Evolutionary conservation across 192 early-diverging fungal species (phyloP), one percentile per base, ranked within the genome.

Genomic region (Coemansia sp.): DNA sequence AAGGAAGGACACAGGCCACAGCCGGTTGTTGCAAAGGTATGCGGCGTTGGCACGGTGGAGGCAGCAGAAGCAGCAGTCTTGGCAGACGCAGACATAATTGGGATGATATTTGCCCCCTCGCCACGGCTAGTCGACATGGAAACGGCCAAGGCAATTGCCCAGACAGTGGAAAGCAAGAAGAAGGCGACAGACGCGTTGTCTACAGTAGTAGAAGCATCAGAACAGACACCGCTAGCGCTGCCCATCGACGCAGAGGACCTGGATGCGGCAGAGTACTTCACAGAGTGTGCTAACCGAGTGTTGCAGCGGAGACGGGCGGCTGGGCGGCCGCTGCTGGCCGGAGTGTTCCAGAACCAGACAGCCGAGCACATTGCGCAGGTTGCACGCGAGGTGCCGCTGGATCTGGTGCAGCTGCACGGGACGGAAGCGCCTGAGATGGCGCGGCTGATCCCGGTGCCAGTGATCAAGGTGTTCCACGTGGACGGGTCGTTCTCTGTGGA

Each of bases 391-490:
- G 85, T 90, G 21, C 88, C 89, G 18, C 83, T 99, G 19, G 97
- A 99, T 75, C 54, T 97, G 41, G 91, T 98, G 18, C 98, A 99
- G 85, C 84, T 98, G 60, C 98, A 99, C 79, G 94, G 95, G 1
- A 74, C 85, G 39, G 96, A 97, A 78, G 75, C 75, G 71, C 41
- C 69, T 6, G 85, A 87, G 42, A 64, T 90, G 69, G 88, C 91
- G 1, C 82, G 68, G 45, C 86, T 92, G 49, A 79, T 96, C 39
- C 89, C 92, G 16, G 87, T 92, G 0, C 90, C 92, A 13, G 88
- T 92, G 3, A 91, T 97, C 82, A 95, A 98, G 72, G 95, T 91
- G 2, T 89, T 95, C 80, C 94, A 95, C 68, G 85, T 98, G 7
- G 89, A 91, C 61, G 86, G 89, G 26, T 81, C 73, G 8, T 85